phyloP scores from a whole-genome alignment of 1,139 yeast species.

The Hansenula sp. region DNA sequence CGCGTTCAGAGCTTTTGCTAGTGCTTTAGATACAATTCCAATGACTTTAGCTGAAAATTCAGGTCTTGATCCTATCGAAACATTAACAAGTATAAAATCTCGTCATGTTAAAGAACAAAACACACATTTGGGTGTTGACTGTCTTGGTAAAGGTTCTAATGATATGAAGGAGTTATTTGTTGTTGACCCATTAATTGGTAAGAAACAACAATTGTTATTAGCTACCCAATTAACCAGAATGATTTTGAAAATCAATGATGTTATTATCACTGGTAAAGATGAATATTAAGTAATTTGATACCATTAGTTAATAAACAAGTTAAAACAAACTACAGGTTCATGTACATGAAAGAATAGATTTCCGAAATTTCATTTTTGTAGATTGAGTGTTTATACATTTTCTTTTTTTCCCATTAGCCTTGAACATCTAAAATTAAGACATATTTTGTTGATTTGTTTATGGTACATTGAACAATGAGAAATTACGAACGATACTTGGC shows the following conservation, averaged over 20 bases:
- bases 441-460: slow-evolving; percentile 26
- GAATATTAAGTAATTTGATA: slow-evolving; percentile 40
- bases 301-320: too few relatives aligned
- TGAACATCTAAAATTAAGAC: too few relatives aligned
- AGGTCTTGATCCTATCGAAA: slow-evolving; percentile 91
- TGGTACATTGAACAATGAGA: slow-evolving; percentile 89
- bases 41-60: slow-evolving; percentile 96
- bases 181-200: slow-evolving; percentile 95
- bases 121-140: slow-evolving; percentile 85
- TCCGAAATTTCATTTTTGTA: not conserved
- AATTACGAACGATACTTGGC: slow-evolving; percentile 95
- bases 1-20: slow-evolving; percentile 93
- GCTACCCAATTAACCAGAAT: slow-evolving; percentile 97
- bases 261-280: slow-evolving; percentile 86
- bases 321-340: not conserved
- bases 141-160: slow-evolving; percentile 80
- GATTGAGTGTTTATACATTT: not conserved
- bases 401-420: not conserved
- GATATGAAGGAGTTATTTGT: slow-evolving; percentile 94
- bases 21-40: slow-evolving; percentile 88
- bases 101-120: slow-evolving; percentile 74
- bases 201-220: slow-evolving; percentile 89
- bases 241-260: slow-evolving; percentile 96
- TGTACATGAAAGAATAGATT: not conserved
- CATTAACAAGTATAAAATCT: slow-evolving; percentile 78